Percentiles rank a stretch among this genome's conserved stretches.
phyloP scores from a whole-genome alignment of 495 filamentous ascomycete species.

The Hypomontagnella submonticulosa region DNA sequence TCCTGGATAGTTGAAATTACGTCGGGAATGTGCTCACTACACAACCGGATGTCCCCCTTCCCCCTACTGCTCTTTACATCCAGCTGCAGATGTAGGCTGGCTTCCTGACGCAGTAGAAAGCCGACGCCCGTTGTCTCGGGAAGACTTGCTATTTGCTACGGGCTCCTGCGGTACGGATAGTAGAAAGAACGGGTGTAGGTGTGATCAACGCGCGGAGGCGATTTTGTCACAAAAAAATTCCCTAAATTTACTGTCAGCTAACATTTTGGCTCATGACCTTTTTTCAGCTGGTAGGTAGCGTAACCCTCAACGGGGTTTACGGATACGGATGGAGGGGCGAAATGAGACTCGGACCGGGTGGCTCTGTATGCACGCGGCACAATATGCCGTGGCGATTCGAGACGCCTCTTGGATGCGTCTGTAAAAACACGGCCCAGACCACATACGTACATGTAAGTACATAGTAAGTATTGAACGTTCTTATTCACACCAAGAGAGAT shows the following conservation, averaged over 20 bases:
- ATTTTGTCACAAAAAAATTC: conserved; percentile 9
- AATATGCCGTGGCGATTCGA: no score
- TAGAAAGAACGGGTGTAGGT: conserved; percentile 14
- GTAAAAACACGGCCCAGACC: no score
- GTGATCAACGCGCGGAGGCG: conserved; percentile 22
- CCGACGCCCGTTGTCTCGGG: conserved; percentile 30
- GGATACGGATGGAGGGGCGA: no score
- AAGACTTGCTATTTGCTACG: conserved; percentile 26
- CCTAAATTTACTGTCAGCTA: not conserved
- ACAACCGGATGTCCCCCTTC: not conserved
- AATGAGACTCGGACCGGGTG: no score
- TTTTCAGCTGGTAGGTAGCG: no score
- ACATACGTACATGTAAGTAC: no score
- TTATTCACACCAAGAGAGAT: no score
- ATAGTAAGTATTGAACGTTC: no score
- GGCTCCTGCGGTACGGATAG: conserved; percentile 22
- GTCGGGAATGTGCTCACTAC: not conserved
- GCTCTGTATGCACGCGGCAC: no score
- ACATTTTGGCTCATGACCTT: no score
- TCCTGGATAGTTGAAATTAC: not conserved
- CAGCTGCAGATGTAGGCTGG: not conserved
- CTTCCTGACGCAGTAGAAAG: conserved; percentile 6
- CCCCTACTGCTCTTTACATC: not conserved
- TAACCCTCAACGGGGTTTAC: no score
- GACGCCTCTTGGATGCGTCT: no score